Evolutionary conservation across 2,329 filamentous ascomycete species (phyloP), one percentile per base, ranked within the genome.

Genomic region (Didymella exigua): DNA sequence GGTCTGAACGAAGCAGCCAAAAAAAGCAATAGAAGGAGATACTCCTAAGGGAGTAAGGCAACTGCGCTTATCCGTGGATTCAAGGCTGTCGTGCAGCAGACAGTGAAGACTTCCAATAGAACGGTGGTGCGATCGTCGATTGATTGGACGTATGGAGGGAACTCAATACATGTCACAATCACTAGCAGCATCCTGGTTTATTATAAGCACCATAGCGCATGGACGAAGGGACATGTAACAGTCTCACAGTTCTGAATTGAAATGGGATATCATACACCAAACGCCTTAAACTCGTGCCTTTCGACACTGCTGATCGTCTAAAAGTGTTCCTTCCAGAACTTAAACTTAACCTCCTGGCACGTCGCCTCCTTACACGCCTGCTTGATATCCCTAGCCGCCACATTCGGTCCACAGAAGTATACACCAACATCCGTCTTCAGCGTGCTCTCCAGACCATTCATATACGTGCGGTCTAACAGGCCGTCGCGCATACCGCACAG

Each of bases 251-350:
- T 30, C 29, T 30, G 5, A 11, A 30, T 30, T 42, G 26, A 30
- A 42, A 24, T 33, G 34, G 46, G 46, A 50, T 55, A 47, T 55
- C 52, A 43, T 50, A 42, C 41, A 47, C 46, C 46, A 47, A 55
- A 55, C 46, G 46, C 46, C 50, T 43, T 34, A 6, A 21, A 21
- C 24, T 42, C 16, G 13, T 14, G 13, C 29, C 37, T 23, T 14
- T 9, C 1, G 11, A 45, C 29, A 49, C 8, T 5, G 5, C 31
- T 9, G 4, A 8, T 11, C 16, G n/a, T 41, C 61, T 74, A 82
- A 61, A 81, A 82, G 73, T 99, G 93, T 78, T 99, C 95, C 81
- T 99, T 99, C 95, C 95, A 99, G 82, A 99, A 99, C 68, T 91
- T 90, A 80, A 98, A 99, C 69, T 88, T 86, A 53, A 99, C 91